phyloP scores from a whole-genome alignment of 768 basidiomycete species.

The Megacollybia marginata region DNA sequence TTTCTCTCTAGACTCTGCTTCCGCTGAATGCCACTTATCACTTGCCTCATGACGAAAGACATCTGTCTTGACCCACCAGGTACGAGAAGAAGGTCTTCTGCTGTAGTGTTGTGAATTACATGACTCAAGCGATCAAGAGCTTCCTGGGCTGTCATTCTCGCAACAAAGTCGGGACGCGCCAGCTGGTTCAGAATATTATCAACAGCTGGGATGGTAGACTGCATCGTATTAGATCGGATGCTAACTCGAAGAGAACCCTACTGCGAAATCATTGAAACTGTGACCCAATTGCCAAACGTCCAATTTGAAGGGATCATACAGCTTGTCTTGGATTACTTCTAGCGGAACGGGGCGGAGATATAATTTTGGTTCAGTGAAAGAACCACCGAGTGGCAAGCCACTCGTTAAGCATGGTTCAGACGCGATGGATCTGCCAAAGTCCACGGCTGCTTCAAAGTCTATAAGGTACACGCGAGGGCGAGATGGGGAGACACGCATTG shows the following conservation, averaged over 20 bases:
- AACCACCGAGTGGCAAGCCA: constrained; percentile 15
- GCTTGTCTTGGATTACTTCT: constrained; percentile 12
- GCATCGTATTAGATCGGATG: not conserved
- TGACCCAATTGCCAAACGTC: constrained; percentile 21
- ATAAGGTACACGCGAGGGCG: constrained; percentile 23
- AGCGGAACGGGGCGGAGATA: constrained; percentile 16
- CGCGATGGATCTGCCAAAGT: constrained; percentile 16
- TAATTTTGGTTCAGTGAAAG: constrained; percentile 7
- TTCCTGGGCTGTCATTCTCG: not conserved
- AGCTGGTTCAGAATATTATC: not conserved
- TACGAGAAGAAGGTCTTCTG: too few relatives aligned
- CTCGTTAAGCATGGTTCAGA: constrained; percentile 7
- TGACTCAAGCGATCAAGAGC: too few relatives aligned
- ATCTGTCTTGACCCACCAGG: too few relatives aligned
- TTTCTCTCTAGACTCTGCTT: too few relatives aligned
- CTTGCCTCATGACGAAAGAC: too few relatives aligned
- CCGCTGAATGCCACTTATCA: too few relatives aligned
- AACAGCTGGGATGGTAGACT: not conserved
- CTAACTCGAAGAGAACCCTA: not conserved
- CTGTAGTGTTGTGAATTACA: too few relatives aligned
- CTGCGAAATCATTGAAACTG: not conserved
- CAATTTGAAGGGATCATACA: constrained; percentile 20
- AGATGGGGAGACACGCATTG: constrained; percentile 4
- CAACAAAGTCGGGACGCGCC: not conserved
- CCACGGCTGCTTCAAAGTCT: constrained; percentile 22